Percentiles rank a stretch among this genome's conserved stretches.
These are phyloP conservation scores for Diutina scorzettiae DNA, from an alignment of 1,139 yeast genomes.

Conservation along the genomic window DNA sequence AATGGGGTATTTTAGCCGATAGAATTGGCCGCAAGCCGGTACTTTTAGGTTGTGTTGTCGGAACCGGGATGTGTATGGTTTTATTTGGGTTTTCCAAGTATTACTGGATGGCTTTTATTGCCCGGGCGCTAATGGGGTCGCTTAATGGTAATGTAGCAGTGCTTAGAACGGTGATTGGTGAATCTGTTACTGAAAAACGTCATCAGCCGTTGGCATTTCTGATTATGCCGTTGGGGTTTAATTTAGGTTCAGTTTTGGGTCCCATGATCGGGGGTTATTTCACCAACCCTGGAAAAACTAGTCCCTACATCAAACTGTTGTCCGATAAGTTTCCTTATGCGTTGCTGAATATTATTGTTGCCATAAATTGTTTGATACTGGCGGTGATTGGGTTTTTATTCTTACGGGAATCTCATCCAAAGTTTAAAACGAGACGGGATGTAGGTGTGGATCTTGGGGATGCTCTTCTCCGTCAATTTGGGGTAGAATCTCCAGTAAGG, in stretches of 20 bases:
- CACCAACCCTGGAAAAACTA: conserved; percentile 15
- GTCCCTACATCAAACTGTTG: conserved; percentile 13
- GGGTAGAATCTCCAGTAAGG: neutral
- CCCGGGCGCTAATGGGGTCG: conserved; percentile 43
- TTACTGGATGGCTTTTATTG: conserved; percentile 37
- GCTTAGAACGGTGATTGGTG: conserved; percentile 48
- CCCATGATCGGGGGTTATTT: conserved; percentile 46
- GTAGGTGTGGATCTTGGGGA: conserved; percentile 45
- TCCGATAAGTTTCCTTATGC: conserved; percentile 43
- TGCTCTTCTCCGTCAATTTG: conserved; percentile 9
- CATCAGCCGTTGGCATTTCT: conserved; percentile 41
- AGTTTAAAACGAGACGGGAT: conserved; percentile 30
- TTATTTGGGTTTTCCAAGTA: conserved; percentile 41
- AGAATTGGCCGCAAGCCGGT: conserved; percentile 46
- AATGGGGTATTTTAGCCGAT: conserved; percentile 50
- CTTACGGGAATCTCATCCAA: conserved; percentile 49
- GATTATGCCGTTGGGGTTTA: conserved; percentile 48
- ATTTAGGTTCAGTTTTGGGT: conserved; percentile 41
- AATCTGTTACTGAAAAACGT: conserved; percentile 39
- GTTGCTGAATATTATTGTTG: conserved; percentile 45
- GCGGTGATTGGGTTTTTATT: conserved; percentile 34
- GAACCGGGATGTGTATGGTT: conserved; percentile 36
- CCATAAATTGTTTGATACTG: conserved; percentile 28
- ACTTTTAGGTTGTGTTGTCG: conserved; percentile 38
- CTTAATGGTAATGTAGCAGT: conserved; percentile 55